phyloP scores from a whole-genome alignment of 768 basidiomycete species.

The Suillus brevipes region DNA sequence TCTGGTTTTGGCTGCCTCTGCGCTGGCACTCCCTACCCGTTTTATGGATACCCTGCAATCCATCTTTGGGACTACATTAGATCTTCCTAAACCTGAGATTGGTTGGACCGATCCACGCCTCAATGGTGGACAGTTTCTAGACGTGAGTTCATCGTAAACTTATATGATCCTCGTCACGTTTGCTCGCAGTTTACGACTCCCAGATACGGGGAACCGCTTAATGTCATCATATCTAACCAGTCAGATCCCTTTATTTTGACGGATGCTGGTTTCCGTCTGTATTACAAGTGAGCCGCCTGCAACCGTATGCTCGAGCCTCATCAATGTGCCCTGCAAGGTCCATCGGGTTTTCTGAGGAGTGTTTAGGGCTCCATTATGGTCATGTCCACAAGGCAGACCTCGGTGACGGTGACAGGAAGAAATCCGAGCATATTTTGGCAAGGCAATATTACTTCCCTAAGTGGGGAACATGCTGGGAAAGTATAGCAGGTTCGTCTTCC shows the following conservation, averaged over 20 bases:
- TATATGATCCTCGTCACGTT: neutral
- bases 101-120: conserved; percentile 70
- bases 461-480: conserved; percentile 90
- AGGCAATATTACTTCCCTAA: conserved; percentile 78
- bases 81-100: conserved; percentile 23
- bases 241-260: conserved; percentile 83
- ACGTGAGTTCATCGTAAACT: conserved; percentile 48
- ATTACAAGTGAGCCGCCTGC: conserved; percentile 54
- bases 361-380: conserved; percentile 77
- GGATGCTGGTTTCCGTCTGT: conserved; percentile 65
- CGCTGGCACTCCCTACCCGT: conserved; percentile 1
- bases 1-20: neutral
- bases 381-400: conserved; percentile 76
- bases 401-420: conserved; percentile 77
- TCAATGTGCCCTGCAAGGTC: conserved; percentile 46
- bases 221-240: conserved; percentile 74
- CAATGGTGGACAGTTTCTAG: conserved; percentile 72
- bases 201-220: conserved; percentile 76
- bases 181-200: conserved; percentile 60
- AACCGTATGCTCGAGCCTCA: neutral
- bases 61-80: neutral
- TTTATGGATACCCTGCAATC: conserved; percentile 1
- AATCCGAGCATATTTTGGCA: conserved; percentile 67
- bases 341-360: conserved; percentile 81
- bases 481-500: conserved; percentile 52